phyloP scores from a whole-genome alignment of 73 alveolate genomes.

The Uronychia binucleata region DNA sequence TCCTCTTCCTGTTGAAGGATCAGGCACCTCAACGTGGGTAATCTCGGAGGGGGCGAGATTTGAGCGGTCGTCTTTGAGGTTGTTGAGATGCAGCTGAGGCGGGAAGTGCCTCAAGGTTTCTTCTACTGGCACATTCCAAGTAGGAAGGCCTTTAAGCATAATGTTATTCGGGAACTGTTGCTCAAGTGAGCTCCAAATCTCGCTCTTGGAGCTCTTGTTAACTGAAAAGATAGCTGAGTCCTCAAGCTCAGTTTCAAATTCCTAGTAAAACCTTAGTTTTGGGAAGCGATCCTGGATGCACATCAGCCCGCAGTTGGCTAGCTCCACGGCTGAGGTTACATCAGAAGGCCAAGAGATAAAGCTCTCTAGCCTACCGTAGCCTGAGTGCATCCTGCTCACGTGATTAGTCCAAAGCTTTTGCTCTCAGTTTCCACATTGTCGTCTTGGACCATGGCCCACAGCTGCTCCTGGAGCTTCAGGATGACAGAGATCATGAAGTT shows the following conservation, averaged over 20 bases:
- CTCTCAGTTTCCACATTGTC: slow-evolving; percentile 4
- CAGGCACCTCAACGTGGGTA: not conserved
- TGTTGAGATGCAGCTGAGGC: slow-evolving; percentile 11
- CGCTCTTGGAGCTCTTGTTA: slow-evolving; percentile 8
- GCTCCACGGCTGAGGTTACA: not conserved
- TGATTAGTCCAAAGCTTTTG: slow-evolving; percentile 5
- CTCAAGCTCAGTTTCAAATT: slow-evolving; percentile 33
- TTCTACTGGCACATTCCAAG: slow-evolving; percentile 20
- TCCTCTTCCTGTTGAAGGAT: not conserved
- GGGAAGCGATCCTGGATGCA: slow-evolving; percentile 18
- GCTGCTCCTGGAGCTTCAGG: slow-evolving; percentile 36
- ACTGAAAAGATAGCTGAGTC: slow-evolving; percentile 3
- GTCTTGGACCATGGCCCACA: slow-evolving; percentile 36
- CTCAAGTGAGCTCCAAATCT: slow-evolving; percentile 14
- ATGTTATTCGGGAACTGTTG: slow-evolving; percentile 37
- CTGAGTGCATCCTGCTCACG: slow-evolving; percentile 28
- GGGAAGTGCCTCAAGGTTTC: slow-evolving; percentile 29
- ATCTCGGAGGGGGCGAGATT: not conserved
- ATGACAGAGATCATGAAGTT: slow-evolving; percentile 8
- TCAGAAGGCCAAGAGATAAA: slow-evolving; percentile 24
- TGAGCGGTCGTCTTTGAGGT: not conserved
- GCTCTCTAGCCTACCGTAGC: slow-evolving; percentile 44
- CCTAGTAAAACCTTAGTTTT: slow-evolving; percentile 10
- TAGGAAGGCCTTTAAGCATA: slow-evolving; percentile 37
- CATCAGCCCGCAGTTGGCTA: slow-evolving; percentile 36